phyloP scores from a whole-genome alignment of 164 flowering plant genomes.

The Houttuynia cordata region DNA sequence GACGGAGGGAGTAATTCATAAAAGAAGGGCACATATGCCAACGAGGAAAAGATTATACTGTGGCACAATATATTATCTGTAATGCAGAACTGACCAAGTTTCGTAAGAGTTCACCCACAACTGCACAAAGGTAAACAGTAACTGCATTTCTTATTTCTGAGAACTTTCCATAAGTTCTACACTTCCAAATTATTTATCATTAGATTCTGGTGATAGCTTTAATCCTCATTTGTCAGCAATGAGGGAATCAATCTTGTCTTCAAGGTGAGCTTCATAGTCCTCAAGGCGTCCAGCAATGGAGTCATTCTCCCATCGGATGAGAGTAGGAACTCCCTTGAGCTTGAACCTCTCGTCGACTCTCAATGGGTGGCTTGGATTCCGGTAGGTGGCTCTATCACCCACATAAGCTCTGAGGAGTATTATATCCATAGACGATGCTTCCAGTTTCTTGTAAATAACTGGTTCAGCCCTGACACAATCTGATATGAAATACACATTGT shows the following conservation, averaged over 20 bases:
- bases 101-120: no score
- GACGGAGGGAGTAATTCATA: no score
- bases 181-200: neutral
- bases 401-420: slow-evolving; percentile 75
- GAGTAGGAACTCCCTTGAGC: slow-evolving; percentile 86
- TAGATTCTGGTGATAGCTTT: neutral
- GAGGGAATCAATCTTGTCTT: slow-evolving; percentile 54
- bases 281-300: slow-evolving; percentile 67
- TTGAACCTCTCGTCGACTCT: slow-evolving; percentile 65
- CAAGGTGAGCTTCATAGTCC: slow-evolving; percentile 82
- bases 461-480: slow-evolving; percentile 98
- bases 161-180: no score
- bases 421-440: slow-evolving; percentile 41
- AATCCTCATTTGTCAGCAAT: neutral
- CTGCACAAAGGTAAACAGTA: no score
- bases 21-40: no score
- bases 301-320: slow-evolving; percentile 69
- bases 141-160: no score
- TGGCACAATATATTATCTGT: no score
- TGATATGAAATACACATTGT: slow-evolving; percentile 9
- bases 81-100: no score
- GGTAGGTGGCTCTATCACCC: slow-evolving; percentile 94
- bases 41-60: no score
- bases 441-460: slow-evolving; percentile 71
- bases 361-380: slow-evolving; percentile 76